Conservation (phyloP, 768 basidiomycete species). For the Mycena floridula region DNA sequence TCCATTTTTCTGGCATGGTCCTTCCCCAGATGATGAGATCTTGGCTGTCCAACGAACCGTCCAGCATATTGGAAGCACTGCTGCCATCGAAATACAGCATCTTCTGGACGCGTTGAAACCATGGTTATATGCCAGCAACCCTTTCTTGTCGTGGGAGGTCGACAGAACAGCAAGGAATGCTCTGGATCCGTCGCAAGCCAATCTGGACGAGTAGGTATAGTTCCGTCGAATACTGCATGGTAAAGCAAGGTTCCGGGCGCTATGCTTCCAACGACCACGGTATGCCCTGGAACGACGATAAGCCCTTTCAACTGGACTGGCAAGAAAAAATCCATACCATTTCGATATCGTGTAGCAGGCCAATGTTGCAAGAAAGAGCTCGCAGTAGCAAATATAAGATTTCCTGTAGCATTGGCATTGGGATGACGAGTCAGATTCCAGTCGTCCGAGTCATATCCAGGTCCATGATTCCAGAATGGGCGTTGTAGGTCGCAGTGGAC, state of each 20-base stretch:
- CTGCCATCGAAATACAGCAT: slow-evolving; percentile 49
- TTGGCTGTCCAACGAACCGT: slow-evolving; percentile 39
- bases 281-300: slow-evolving; percentile 13
- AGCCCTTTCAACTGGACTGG: neutral
- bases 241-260: slow-evolving; percentile 15
- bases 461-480: too few relatives aligned
- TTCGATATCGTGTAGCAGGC: slow-evolving; percentile 31
- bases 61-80: slow-evolving; percentile 36
- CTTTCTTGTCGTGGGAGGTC: slow-evolving; percentile 11
- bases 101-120: slow-evolving; percentile 28
- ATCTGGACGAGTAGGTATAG: slow-evolving; percentile 8
- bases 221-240: slow-evolving; percentile 10
- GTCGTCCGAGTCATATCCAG: too few relatives aligned
- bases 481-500: too few relatives aligned
- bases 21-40: slow-evolving; percentile 40
- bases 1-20: slow-evolving; percentile 10
- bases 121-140: slow-evolving; percentile 32
- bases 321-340: slow-evolving; percentile 19
- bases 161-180: slow-evolving; percentile 29
- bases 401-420: slow-evolving; percentile 17
- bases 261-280: slow-evolving; percentile 10
- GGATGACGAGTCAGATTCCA: slow-evolving; percentile 19
- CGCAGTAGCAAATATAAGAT: slow-evolving; percentile 16
- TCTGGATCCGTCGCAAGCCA: slow-evolving; percentile 18
- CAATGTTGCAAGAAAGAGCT: slow-evolving; percentile 26